Evolutionary conservation across 2,329 filamentous ascomycete species (phyloP).

Genomic region (Pyrenophora tritici-repentis): DNA sequence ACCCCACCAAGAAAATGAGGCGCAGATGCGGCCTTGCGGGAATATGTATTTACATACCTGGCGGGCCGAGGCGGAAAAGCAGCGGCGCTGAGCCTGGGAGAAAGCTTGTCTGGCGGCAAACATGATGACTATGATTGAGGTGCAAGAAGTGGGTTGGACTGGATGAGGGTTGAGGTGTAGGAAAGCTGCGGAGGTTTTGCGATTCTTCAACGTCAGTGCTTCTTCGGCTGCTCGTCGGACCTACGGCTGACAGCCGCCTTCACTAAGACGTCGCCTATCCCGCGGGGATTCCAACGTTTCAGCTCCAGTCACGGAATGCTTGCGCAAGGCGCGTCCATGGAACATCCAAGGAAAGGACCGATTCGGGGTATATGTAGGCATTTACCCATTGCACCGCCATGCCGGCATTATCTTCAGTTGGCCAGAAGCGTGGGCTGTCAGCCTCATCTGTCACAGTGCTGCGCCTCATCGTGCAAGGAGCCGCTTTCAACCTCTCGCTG

Average conservation of each 20-base stretch:
- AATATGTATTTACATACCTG: slow-evolving; percentile 49
- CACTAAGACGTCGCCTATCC: slow-evolving; percentile 7
- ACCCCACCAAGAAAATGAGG: slow-evolving; percentile 32
- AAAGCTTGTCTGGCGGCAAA: slow-evolving; percentile 66
- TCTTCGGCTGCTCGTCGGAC: slow-evolving; percentile 22
- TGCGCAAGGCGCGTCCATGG: neutral
- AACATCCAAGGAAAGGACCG: neutral
- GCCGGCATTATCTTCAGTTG: too few relatives aligned
- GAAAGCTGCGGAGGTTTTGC: slow-evolving; percentile 32
- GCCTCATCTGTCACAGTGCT: neutral
- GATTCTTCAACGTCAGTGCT: slow-evolving; percentile 27
- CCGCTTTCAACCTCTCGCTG: neutral
- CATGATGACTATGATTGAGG: slow-evolving; percentile 56
- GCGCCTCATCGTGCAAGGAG: neutral
- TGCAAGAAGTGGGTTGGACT: slow-evolving; percentile 31
- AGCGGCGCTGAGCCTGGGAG: slow-evolving; percentile 56
- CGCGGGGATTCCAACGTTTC: neutral
- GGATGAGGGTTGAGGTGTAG: slow-evolving; percentile 23
- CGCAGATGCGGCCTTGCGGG: slow-evolving; percentile 9
- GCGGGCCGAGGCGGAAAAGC: slow-evolving; percentile 58
- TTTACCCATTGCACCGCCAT: too few relatives aligned
- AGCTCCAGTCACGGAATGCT: neutral
- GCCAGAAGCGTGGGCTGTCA: neutral
- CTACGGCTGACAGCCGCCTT: slow-evolving; percentile 26
- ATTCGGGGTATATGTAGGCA: too few relatives aligned